A percentile compares a stretch with the other conserved stretches of the same genome.
These are phyloP conservation scores for Alternaria panax DNA, from an alignment of 2,329 filamentous ascomycete genomes.

Conservation along the genomic window DNA sequence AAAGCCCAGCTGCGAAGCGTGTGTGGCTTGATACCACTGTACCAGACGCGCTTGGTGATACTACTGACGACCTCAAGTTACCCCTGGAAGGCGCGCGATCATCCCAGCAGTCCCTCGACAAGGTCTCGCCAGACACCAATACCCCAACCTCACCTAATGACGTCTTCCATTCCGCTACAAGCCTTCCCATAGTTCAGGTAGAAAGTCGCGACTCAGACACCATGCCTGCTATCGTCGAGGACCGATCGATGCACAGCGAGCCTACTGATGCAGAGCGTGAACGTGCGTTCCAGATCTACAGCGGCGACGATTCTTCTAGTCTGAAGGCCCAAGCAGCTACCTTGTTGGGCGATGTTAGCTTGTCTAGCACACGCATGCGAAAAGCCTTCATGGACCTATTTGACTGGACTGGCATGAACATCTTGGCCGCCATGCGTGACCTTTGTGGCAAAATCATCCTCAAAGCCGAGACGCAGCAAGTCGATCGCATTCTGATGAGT, in stretches of 20 bases:
- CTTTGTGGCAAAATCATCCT: conserved; percentile 84
- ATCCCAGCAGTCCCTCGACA: conserved; percentile 46
- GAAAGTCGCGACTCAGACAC: conserved; percentile 54
- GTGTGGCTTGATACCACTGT: conserved; percentile 52
- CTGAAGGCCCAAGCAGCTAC: conserved; percentile 80
- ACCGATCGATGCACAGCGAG: conserved; percentile 45
- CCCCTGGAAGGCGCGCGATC: conserved; percentile 50
- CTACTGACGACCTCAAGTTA: conserved; percentile 42
- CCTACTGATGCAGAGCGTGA: conserved; percentile 73
- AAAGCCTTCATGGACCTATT: conserved; percentile 92
- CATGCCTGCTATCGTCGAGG: conserved; percentile 48
- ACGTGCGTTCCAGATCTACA: conserved; percentile 82
- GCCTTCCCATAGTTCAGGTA: conserved; percentile 59
- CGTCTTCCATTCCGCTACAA: conserved; percentile 57
- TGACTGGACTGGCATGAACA: conserved; percentile 81
- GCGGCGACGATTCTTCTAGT: conserved; percentile 83
- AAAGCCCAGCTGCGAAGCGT: conserved; percentile 39
- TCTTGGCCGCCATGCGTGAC: conserved; percentile 78
- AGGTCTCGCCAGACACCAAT: conserved; percentile 46
- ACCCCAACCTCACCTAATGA: conserved; percentile 54
- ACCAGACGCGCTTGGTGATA: conserved; percentile 42
- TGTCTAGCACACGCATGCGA: conserved; percentile 62
- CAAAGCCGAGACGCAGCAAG: conserved; percentile 93
- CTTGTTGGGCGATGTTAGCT: conserved; percentile 79
- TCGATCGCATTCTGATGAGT: conserved; percentile 89